Base-by-base conservation (phyloP, 106 monocot species). In the Gastrodia elata region DNA sequence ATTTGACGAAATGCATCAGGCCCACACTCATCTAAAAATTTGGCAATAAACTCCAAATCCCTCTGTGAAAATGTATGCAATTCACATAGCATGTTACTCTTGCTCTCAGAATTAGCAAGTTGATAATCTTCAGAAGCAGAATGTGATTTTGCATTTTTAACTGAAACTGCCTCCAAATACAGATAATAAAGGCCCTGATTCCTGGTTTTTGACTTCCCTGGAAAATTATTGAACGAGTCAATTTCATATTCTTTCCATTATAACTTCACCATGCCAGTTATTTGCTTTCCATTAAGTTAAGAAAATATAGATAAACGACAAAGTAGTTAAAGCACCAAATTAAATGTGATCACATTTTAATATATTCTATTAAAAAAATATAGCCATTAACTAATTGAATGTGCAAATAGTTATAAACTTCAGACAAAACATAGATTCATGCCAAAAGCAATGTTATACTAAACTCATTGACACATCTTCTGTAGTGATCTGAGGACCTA, bases 91-190 rank as follows among this genome's bases (percentile, higher is more conserved):
- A 73, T 70, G 6, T 68, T 77, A 32, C 79, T 68, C 71, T 70
- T 71, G n/a, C 30, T 76, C 27, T 86, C 82, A 83, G 82, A 75
- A 57, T 56, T 75, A 41, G 34, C 37, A 15, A 44, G 71, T 33
- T 83, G 73, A 43, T 44, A 40, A 77, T 88, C 80, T 49, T 87
- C 85, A 82, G 80, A 80, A 77, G 46, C 71, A 81, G 81, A 67
- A 74, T 88, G 93, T 59, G 93, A 84, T 58, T 93, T 98, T 22
- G 88, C 86, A 67, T 93, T 93, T 77, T 79, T 87, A 48, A 98
- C 81, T 18, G 97, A 91, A 88, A 98, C 78, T 69, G 91, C 98
- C 83, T 98, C 98, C 61, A 98, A 80, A 74, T 93, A 98, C 70
- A 98, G 57, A 78, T 98, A 98, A 65, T 93, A 98, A 70, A 98